Base-by-base conservation (phyloP, 371 early-diverging fungal genomes). In the Syncephalastrum racemosum region DNA sequence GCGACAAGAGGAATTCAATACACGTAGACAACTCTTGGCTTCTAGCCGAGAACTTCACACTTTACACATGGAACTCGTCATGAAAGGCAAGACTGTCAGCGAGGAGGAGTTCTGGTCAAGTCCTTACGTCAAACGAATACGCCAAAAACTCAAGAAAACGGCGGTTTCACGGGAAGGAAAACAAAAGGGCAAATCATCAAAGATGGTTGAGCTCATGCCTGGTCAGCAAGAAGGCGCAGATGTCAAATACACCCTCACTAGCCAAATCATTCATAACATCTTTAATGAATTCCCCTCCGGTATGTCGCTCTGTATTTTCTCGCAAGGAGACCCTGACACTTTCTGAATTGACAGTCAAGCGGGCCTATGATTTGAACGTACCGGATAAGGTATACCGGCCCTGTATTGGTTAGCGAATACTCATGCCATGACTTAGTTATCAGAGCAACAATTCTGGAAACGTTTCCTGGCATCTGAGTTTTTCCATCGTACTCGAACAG, bases 71-170 rank as follows among this genome's bases (percentile, higher is more conserved):
- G 91, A 88, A n/a, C 69, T 96, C 40, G 95, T 95, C 4, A 70
- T 93, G 22, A 66, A 77, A 0, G 89, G 88, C 7, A 76, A 63
- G 27, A 81, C 80, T 41, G 80, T 96, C 1, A 71, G 81, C 8
- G 96, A 96, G 65, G 93, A 94, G 57, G 96, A 94, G 60, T 96
- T 96, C 62, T 96, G 96, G 96, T 83, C 86, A 52, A 86, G 85
- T 54, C 81, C 92, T 13, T 81, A 88, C 67, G 86, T 89, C 24
- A 70, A 72, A 16, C 64, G 64, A 39, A 71, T 71, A 53, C 64
- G 73, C 50, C 70, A 71, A 80, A 81, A 92, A 66, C 59, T 91
- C 44, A 75, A 94, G 46, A 78, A 82, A 56, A 90, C 89, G 56
- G 88, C 92, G 53, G 73, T 80, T 0, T 84, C 85, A 31, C 75